Evolutionary conservation across 495 filamentous ascomycete species (phyloP), one percentile per base, ranked within the genome.

Genomic region (Neurospora sp.): DNA sequence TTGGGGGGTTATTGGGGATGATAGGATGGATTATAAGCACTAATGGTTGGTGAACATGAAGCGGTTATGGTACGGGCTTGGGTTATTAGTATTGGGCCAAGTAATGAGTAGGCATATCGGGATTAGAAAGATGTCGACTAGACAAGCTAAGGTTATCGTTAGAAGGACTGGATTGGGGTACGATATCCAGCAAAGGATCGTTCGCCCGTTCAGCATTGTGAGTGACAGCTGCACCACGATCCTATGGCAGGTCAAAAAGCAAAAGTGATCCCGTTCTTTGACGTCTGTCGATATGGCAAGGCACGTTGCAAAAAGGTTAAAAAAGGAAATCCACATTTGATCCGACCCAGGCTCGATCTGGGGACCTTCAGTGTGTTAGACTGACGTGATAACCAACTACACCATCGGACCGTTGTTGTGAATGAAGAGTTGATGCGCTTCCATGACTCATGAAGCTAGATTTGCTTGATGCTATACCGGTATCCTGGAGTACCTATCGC

Each of bases 1-100:
- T 76, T 97, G 94, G 94, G 80, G 77, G 4, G 81, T 83, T 11
- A 79, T 82, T 72, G 76, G 73, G 49, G 78, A 74, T 42, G 77
- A 74, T 16, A 77, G 42, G 77, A 77, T 79, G 93, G 91, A 90
- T 72, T 91, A 91, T 74, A 75, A 77, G 75, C 78, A 80, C 70
- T 62, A 27, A 20, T 62, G 16, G 42, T 4, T n/a, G 35, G 37
- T 4, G 69, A 39, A 16, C 2, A 41, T n/a, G 42, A 4, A 66
- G 27, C 2, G 31, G 14, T 2, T 1, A 54, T 27, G 54, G 27
- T 12, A 27, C 20, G 20, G 54, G 7, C 2, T 62, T 35, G 35
- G 27, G 27, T 16, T 62, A 31, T 31, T 14, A 14, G 1, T 16
- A 62, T 31, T 18, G 27, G 12, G 27, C 0, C 5, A 2, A 16